phyloP scores from a whole-genome alignment of 257 asterid genomes.

The Petunia secreta region DNA sequence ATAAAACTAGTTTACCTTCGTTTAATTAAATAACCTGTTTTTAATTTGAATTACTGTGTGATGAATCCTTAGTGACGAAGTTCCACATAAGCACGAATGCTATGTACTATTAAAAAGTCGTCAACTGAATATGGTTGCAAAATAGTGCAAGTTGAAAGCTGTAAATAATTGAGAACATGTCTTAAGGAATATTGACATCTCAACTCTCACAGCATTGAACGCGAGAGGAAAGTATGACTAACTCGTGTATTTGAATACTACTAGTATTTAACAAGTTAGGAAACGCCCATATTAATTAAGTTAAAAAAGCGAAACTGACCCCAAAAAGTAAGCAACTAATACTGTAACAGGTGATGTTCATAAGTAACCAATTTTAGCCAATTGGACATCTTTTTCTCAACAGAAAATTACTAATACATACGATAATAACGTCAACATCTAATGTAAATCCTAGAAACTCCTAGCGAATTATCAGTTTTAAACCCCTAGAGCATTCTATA shows the following conservation, averaged over 20 bases:
- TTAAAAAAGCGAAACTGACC: neutral
- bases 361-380: neutral
- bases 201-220: neutral
- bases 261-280: neutral
- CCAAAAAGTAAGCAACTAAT: neutral
- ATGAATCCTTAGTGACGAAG: neutral
- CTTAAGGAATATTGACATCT: conserved; percentile 13
- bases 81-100: neutral
- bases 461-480: neutral
- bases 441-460: neutral
- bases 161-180: neutral
- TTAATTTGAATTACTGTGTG: neutral
- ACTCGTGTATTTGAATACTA: neutral
- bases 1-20: no score
- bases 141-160: neutral
- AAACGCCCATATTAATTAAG: neutral
- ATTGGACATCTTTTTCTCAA: neutral
- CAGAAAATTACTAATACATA: neutral
- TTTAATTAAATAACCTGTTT: neutral
- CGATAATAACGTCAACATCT: neutral
- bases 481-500: neutral
- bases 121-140: neutral
- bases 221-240: neutral
- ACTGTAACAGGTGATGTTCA: neutral
- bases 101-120: neutral